Evolutionary conservation across 2,329 filamentous ascomycete genomes (phyloP), one percentile per base, ranked within the genome.

Genomic region (Cordyceps javanica): DNA sequence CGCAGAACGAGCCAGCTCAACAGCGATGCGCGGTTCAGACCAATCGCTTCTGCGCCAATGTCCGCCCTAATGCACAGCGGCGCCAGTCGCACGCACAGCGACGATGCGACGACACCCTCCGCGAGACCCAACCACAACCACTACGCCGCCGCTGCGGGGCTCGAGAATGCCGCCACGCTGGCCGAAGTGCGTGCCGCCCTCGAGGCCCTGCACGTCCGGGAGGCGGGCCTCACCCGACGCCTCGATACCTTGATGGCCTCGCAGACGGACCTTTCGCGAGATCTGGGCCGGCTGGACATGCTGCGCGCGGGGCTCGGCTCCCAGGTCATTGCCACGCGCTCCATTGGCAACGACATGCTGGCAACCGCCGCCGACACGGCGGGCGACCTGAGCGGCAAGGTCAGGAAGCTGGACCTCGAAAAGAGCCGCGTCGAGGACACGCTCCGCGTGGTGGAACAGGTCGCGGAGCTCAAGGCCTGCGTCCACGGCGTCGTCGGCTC

Each of bases 391-490:
- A 96, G 91, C 57, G 85, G 85, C 67, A 89, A 91, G 55, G 94
- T 99, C 57, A 91, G 90, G 70, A 82, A 85, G 63, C 82, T 99
- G 34, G 94, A 99, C 69, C 80, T 91, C 58, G 93, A 99, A 74
- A 96, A 97, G 77, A 86, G 86, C 59, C 84, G 91, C 28, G 93
- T 99, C 9, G 92, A 94, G 70, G 87, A 91, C 52, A 97, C 94
- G 0, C 77, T 99, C 58, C 82, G 88, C 9, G 91, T 97, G 3
- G 94, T 97, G 11, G 93, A 97, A 72, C 92, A 97, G 75, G 93
- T 99, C 14, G 89, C 90, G 5, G 94, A 99, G 78, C 86, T 99
- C 63, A 97, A 97, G 75, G 90, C 94, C 9, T 99, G 94, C 70
- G 90, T 97, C 36, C 85, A 97, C 60, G 94, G 94, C 44, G 92